Evolutionary conservation across 1,139 yeast genomes (phyloP).

Genomic region (Diutina mesorugosa): DNA sequence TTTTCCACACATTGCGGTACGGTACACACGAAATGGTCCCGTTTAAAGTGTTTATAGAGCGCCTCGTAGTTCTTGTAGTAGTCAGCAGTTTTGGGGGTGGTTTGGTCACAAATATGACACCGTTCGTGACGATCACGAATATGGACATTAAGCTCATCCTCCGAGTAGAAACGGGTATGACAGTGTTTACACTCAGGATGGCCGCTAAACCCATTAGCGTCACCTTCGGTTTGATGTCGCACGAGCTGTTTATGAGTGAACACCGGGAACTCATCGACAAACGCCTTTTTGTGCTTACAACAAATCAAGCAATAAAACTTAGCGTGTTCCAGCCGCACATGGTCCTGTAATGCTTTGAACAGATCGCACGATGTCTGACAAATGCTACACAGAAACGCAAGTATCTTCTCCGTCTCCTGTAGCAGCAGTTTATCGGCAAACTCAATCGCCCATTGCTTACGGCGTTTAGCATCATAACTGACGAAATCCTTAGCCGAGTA

Average conservation of each 20-base stretch:
- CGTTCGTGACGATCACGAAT: conserved; percentile 77
- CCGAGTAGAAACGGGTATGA: conserved; percentile 67
- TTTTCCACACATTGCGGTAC: conserved; percentile 79
- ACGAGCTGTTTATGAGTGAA: conserved; percentile 52
- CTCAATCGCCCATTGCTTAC: conserved; percentile 34
- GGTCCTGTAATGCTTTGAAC: conserved; percentile 52
- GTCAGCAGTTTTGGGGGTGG: conserved; percentile 51
- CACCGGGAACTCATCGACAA: conserved; percentile 55
- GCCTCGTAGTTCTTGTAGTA: conserved; percentile 69
- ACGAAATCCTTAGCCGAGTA: conserved; percentile 26
- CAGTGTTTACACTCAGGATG: conserved; percentile 90
- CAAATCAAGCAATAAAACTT: conserved; percentile 65
- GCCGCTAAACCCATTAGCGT: conserved; percentile 63
- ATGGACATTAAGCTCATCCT: conserved; percentile 75
- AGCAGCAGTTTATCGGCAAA: conserved; percentile 42
- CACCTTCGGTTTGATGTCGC: conserved; percentile 61
- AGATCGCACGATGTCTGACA: conserved; percentile 30
- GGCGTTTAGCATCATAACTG: conserved; percentile 16
- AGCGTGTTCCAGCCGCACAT: conserved; percentile 50
- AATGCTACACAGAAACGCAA: conserved; percentile 46
- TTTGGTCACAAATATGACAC: conserved; percentile 80
- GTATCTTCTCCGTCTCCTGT: conserved; percentile 16
- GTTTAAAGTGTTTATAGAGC: conserved; percentile 61
- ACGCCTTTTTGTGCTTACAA: conserved; percentile 60
- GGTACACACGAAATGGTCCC: conserved; percentile 65